Conservation (phyloP, 371 early-diverging fungal species). For the Actinomucor elegans region DNA sequence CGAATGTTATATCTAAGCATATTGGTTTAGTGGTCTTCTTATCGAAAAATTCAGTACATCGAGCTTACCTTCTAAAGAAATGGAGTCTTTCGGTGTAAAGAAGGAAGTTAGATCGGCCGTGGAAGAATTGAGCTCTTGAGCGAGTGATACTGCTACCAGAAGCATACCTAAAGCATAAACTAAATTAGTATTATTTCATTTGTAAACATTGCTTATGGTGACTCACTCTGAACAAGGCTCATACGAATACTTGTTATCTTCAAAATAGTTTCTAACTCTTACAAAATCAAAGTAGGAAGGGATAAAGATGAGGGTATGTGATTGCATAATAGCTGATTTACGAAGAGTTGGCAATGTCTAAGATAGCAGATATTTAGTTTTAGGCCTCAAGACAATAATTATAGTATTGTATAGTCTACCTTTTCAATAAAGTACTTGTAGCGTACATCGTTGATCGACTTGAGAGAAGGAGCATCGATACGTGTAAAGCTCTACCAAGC, state of each 20-base stretch:
- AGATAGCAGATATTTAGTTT: no score
- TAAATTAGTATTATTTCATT: neutral
- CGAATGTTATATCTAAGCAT: slow-evolving; percentile 74
- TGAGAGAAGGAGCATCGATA: slow-evolving; percentile 57
- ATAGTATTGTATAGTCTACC: slow-evolving; percentile 39
- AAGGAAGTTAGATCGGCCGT: slow-evolving; percentile 74
- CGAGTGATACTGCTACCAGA: slow-evolving; percentile 68
- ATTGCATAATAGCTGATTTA: slow-evolving; percentile 60
- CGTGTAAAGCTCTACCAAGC: slow-evolving; percentile 62
- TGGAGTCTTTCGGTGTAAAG: slow-evolving; percentile 93
- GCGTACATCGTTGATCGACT: slow-evolving; percentile 74
- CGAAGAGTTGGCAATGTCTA: slow-evolving; percentile 60
- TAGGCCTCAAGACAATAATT: neutral
- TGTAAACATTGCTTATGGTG: neutral
- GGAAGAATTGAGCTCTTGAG: slow-evolving; percentile 78
- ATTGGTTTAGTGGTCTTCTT: no score
- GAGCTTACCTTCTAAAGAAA: slow-evolving; percentile 78
- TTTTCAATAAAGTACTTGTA: slow-evolving; percentile 86
- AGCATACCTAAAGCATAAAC: slow-evolving; percentile 53
- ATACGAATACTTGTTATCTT: slow-evolving; percentile 74
- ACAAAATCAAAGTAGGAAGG: slow-evolving; percentile 98
- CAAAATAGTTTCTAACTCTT: slow-evolving; percentile 83
- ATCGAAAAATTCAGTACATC: no score
- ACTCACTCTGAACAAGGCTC: slow-evolving; percentile 78
- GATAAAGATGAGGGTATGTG: slow-evolving; percentile 84